Evolutionary conservation across 768 basidiomycete genomes (phyloP), one percentile per base, ranked within the genome.

Genomic region (Lactarius deliciosus): DNA sequence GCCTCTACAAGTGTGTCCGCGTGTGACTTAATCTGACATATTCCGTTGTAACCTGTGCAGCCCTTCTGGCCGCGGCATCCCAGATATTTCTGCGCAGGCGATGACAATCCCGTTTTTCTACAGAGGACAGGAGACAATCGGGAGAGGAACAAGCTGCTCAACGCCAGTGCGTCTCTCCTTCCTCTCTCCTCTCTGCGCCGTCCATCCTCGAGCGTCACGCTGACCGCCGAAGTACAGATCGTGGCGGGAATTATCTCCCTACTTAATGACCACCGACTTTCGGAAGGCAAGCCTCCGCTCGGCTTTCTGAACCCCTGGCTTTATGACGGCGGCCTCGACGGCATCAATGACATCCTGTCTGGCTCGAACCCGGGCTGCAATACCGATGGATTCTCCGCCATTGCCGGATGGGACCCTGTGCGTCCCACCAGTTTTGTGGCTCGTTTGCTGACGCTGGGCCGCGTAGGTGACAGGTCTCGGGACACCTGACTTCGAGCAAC

Each of bases 71-170:
- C 45, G 45, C 10, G 40, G 13, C n/a, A 47, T 47, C 3, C 45
- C 45, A 10, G 45, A 47, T 20, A 47, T 47, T 9, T 2, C 45
- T 4, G 45, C 45, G 10, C 45, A 47, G 45, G n/a, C 45, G 45
- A 0, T n/a, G 8, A 5, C 1, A n/a, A 9, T n/a, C n/a, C 4
- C 6, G 3, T 3, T n/a, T 20, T n/a, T 22, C 9, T n/a, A 15
- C 18, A 47, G 11, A 4, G 10, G 16, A 8, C 3, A 47, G 3
- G 45, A 5, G 11, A 22, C 3, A 11, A 10, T 18, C 6, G 10
- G 5, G 40, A 3, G 3, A 3, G 45, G n/a, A 7, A 47, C 45
- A 22, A 47, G 45, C n/a, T 5, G 9, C 20, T n/a, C 45, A 10
- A 11, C 45, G 10, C 45, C 45, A 1, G 45, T 47, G 45, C n/a